Percentiles rank a stretch among this genome's conserved stretches.
These are phyloP conservation scores for Cryptosporidium canis DNA, from an alignment of 169 alveolate genomes.

Conservation along the genomic window DNA sequence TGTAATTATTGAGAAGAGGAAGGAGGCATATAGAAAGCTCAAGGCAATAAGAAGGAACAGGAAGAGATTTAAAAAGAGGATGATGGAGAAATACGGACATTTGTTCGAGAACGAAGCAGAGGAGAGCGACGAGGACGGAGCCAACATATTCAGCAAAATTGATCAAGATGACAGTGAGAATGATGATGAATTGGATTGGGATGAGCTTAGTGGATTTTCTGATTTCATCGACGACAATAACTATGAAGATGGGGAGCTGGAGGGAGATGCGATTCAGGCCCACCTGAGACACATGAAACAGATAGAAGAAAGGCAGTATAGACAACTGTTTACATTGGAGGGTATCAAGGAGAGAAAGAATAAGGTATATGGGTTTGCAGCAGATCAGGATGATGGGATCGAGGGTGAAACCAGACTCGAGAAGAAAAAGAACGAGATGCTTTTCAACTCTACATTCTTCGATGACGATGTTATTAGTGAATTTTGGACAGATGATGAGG, in stretches of 20 bases:
- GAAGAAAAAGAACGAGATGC: conserved; percentile 33
- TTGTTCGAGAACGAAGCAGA: conserved; percentile 69
- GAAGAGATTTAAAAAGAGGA: conserved; percentile 5
- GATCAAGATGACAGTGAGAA: conserved; percentile 7
- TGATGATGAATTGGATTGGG: conserved; percentile 64
- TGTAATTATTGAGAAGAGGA: not conserved
- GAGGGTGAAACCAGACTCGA: conserved; percentile 56
- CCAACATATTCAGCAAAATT: not conserved
- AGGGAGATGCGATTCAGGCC: conserved; percentile 69
- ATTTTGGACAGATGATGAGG: conserved; percentile 72
- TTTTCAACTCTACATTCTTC: conserved; percentile 6
- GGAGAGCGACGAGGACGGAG: conserved; percentile 61
- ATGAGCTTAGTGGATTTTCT: conserved; percentile 53
- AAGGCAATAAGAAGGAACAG: conserved; percentile 34
- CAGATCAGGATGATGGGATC: conserved; percentile 14
- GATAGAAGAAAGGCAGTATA: conserved; percentile 58
- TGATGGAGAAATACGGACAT: conserved; percentile 47
- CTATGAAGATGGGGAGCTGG: conserved; percentile 14
- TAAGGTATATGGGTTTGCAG: conserved; percentile 1
- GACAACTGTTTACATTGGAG: conserved; percentile 51
- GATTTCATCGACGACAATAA: conserved; percentile 53
- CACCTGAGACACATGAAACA: conserved; percentile 54
- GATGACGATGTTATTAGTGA: conserved; percentile 66
- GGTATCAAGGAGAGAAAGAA: conserved; percentile 66
- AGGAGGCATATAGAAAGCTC: not conserved